Conservation (phyloP, 2,329 filamentous ascomycete genomes). For the Hirsutella thompsonii region DNA sequence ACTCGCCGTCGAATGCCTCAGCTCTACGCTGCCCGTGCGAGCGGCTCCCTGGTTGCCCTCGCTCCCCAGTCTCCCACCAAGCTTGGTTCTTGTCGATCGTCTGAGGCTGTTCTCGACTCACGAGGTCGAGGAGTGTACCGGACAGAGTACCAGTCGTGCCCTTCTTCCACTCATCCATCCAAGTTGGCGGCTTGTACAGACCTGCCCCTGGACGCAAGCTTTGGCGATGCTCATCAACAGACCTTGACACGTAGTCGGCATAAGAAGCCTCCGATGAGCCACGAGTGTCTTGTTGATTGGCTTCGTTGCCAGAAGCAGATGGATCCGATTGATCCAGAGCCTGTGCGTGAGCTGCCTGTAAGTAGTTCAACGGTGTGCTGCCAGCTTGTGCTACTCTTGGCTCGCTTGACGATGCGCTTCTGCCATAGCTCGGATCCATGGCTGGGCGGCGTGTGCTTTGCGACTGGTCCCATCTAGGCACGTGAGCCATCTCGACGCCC, state of each 20-base stretch:
- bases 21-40: constrained; percentile 38
- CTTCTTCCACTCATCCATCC: constrained; percentile 63
- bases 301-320: constrained; percentile 8
- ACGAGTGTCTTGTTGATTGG: constrained; percentile 17
- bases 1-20: constrained; percentile 54
- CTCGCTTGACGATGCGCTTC: constrained; percentile 9
- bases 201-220: constrained; percentile 35
- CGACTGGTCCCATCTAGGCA: neutral
- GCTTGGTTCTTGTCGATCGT: constrained; percentile 39
- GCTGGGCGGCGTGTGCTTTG: constrained; percentile 14
- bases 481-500: neutral
- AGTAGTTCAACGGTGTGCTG: constrained; percentile 2
- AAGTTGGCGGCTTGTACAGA: constrained; percentile 44
- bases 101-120: constrained; percentile 21
- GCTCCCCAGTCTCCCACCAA: constrained; percentile 63
- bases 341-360: constrained; percentile 4
- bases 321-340: constrained; percentile 5
- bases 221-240: constrained; percentile 27
- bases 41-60: constrained; percentile 31
- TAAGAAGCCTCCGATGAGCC: constrained; percentile 17
- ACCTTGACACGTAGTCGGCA: constrained; percentile 22
- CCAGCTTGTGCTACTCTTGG: too few relatives aligned
- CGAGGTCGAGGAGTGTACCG: constrained; percentile 46
- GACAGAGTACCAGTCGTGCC: constrained; percentile 49
- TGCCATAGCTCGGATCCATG: constrained; percentile 15